These are phyloP conservation scores for Gelatoporia subvermispora DNA, from an alignment of 768 basidiomycete species.

Conservation along the genomic window DNA sequence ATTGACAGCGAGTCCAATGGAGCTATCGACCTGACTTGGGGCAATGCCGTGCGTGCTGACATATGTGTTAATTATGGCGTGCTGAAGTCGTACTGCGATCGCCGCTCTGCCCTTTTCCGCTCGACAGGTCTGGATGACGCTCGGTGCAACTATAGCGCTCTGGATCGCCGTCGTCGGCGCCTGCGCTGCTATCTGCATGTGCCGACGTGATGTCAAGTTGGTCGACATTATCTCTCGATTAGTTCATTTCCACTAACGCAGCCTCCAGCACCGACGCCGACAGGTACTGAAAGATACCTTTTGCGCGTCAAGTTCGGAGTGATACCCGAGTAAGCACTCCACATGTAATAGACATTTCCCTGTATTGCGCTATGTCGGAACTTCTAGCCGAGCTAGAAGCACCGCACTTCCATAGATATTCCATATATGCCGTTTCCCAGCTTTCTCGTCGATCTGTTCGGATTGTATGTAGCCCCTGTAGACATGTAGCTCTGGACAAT, in stretches of 20 bases:
- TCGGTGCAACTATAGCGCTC: constrained; percentile 43
- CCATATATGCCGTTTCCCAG: too few relatives aligned
- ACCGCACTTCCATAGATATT: neutral
- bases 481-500: neutral
- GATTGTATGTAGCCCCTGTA: neutral
- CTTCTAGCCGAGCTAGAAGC: neutral
- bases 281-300: too few relatives aligned
- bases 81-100: neutral
- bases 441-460: neutral
- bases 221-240: too few relatives aligned
- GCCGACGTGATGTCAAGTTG: too few relatives aligned
- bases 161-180: constrained; percentile 38
- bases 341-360: neutral
- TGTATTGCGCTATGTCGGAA: neutral
- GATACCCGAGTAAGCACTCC: neutral
- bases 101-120: constrained; percentile 1
- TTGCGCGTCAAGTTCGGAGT: neutral
- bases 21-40: constrained; percentile 38
- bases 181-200: constrained; percentile 29
- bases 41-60: constrained; percentile 39
- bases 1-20: constrained; percentile 39
- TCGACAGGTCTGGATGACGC: constrained; percentile 48
- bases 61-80: constrained; percentile 4
- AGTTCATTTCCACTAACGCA: too few relatives aligned
- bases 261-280: too few relatives aligned